phyloP scores from a whole-genome alignment of 2,329 filamentous ascomycete species.

The Pyricularia sp. region DNA sequence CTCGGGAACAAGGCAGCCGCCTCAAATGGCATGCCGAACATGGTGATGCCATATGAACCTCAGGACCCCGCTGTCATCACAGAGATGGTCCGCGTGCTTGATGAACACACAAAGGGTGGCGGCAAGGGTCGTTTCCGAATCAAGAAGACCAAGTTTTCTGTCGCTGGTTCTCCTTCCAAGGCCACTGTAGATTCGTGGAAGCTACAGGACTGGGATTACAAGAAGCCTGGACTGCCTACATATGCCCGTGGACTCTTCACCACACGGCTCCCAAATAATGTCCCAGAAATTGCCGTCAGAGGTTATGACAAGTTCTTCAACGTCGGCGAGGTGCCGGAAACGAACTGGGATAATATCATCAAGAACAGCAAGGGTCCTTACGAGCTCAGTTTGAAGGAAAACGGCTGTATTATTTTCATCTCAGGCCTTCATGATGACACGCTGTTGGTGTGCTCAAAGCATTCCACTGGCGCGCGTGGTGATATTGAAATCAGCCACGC shows the following conservation, averaged over 20 bases:
- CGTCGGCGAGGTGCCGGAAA: conserved; percentile 69
- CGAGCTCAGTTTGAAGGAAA: conserved; percentile 94
- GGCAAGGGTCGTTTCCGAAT: conserved; percentile 56
- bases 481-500: conserved; percentile 75
- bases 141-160: conserved; percentile 70
- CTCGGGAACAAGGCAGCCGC: not conserved
- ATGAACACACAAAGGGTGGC: conserved; percentile 42
- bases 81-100: conserved; percentile 55
- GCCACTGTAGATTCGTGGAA: conserved; percentile 83
- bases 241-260: conserved; percentile 94
- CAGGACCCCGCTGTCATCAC: conserved; percentile 64
- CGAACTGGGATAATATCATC: conserved; percentile 74
- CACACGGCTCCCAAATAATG: conserved; percentile 50
- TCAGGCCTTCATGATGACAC: conserved; percentile 83
- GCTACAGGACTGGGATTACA: conserved; percentile 94
- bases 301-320: conserved; percentile 99
- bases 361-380: conserved; percentile 75
- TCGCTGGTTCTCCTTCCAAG: conserved; percentile 52
- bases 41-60: conserved; percentile 48
- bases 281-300: conserved; percentile 70
- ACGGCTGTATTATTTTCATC: conserved; percentile 99
- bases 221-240: conserved; percentile 73
- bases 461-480: conserved; percentile 76
- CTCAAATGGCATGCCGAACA: conserved; percentile 12
- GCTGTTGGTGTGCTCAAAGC: conserved; percentile 95